A percentile compares a stretch with the other conserved stretches of the same genome.
phyloP scores from a whole-genome alignment of 805 yeast genomes.

The Ogataea thermomethanolica region DNA sequence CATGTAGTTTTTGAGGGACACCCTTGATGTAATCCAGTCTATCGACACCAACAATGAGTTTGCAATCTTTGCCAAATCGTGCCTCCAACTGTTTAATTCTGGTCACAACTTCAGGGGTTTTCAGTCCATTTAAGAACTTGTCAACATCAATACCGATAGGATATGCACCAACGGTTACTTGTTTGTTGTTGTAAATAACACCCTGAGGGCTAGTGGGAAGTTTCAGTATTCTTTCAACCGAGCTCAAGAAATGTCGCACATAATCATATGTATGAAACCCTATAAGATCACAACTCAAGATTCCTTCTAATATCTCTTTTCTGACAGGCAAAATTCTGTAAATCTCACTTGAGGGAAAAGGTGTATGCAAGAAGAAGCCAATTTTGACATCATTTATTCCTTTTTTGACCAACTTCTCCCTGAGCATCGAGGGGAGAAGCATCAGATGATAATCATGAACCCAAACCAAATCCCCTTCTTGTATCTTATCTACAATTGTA shows the following conservation, averaged over 20 bases:
- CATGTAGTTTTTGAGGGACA: constrained; percentile 95
- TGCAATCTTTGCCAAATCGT: constrained; percentile 67
- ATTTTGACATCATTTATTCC: constrained; percentile 57
- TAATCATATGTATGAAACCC: constrained; percentile 99
- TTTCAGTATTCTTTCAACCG: constrained; percentile 79
- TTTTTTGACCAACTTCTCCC: constrained; percentile 52
- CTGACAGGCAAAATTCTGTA: constrained; percentile 95
- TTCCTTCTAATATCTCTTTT: constrained; percentile 86
- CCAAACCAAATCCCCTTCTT: constrained; percentile 91
- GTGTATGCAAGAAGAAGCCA: constrained; percentile 95
- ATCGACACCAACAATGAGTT: constrained; percentile 94
- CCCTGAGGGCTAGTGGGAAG: constrained; percentile 89
- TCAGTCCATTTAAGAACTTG: constrained; percentile 77
- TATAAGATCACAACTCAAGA: constrained; percentile 86
- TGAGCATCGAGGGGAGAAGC: constrained; percentile 86
- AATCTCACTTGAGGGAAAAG: constrained; percentile 96
- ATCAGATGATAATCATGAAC: constrained; percentile 96
- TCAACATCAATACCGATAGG: constrained; percentile 99
- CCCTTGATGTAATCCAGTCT: constrained; percentile 96
- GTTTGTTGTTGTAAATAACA: constrained; percentile 69
- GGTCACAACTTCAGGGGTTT: constrained; percentile 55
- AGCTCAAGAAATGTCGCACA: constrained; percentile 90
- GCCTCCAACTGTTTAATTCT: constrained; percentile 60
- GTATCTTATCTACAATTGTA: constrained; percentile 62
- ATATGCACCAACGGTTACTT: constrained; percentile 89